Conservation (phyloP, 2,329 filamentous ascomycete species). For the Arthrobotrys iridis region DNA sequence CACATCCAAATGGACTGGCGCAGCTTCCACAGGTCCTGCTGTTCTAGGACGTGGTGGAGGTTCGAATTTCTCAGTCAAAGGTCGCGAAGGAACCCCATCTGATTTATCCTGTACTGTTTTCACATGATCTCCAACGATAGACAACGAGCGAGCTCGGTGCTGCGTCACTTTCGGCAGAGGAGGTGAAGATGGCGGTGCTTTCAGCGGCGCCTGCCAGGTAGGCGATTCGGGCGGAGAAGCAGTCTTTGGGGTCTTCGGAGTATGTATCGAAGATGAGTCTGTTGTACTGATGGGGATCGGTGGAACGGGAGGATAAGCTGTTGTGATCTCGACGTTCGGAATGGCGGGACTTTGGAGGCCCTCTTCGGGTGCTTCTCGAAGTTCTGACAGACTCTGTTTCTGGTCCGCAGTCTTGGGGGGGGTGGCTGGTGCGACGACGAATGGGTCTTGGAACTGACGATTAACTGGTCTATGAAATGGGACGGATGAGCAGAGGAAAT, state of each 20-base stretch:
- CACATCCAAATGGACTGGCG: conserved; percentile 57
- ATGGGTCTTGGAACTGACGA: conserved; percentile 51
- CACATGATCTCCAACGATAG: conserved; percentile 46
- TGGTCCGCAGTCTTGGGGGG: conserved; percentile 53
- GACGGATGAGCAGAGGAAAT: conserved; percentile 34
- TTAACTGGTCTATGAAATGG: conserved; percentile 44
- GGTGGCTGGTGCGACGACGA: conserved; percentile 45
- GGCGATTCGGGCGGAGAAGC: conserved; percentile 46
- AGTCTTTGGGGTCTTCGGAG: conserved; percentile 46
- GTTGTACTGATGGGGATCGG: conserved; percentile 23
- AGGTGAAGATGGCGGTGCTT: conserved; percentile 49
- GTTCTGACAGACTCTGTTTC: conserved; percentile 49
- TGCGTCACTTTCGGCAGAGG: conserved; percentile 49
- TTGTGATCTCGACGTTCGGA: conserved; percentile 41
- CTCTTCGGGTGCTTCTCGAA: conserved; percentile 49
- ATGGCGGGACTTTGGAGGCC: conserved; percentile 23
- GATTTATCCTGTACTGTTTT: conserved; percentile 43
- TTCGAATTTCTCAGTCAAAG: conserved; percentile 53
- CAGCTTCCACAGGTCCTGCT: conserved; percentile 56
- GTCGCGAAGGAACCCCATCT: conserved; percentile 40
- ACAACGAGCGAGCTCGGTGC: conserved; percentile 48
- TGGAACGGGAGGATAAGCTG: conserved; percentile 28
- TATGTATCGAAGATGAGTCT: conserved; percentile 48
- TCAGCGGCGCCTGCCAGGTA: conserved; percentile 48
- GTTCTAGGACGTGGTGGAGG: conserved; percentile 56